Evolutionary conservation across 78 protist genomes (phyloP).

Genomic region (Dictyostelium firmibasis): DNA sequence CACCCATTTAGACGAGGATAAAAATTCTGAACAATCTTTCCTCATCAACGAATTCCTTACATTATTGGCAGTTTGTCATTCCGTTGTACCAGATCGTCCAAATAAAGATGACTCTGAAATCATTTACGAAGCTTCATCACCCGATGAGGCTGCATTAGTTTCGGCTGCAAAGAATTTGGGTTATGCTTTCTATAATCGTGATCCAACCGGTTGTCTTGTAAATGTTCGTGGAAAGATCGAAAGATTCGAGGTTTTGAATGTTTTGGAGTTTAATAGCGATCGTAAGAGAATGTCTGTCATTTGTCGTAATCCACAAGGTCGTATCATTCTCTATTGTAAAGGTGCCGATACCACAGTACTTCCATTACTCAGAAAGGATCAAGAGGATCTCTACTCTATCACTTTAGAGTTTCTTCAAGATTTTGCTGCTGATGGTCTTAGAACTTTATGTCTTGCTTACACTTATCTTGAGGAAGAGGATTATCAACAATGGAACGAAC

Average conservation of each 20-base stretch:
- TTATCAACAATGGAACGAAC: conserved; percentile 56
- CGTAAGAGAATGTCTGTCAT: conserved; percentile 96
- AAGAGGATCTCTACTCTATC: conserved; percentile 13
- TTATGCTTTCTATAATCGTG: conserved; percentile 56
- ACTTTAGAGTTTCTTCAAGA: conserved; percentile 49
- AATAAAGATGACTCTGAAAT: conserved; percentile 55
- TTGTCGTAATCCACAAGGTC: conserved; percentile 78
- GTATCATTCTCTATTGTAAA: conserved; percentile 80
- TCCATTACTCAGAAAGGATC: conserved; percentile 35
- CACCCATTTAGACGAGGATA: conserved; percentile 45
- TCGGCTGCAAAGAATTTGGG: conserved; percentile 85
- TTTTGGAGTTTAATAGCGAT: conserved; percentile 89
- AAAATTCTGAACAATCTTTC: conserved; percentile 23
- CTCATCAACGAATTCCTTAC: conserved; percentile 73
- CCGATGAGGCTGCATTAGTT: conserved; percentile 91
- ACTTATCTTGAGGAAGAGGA: conserved; percentile 70
- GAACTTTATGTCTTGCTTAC: conserved; percentile 89
- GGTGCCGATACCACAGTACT: conserved; percentile 91
- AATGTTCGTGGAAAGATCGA: conserved; percentile 35
- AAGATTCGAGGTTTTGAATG: conserved; percentile 78
- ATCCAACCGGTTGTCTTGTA: conserved; percentile 38
- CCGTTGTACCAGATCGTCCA: conserved; percentile 88
- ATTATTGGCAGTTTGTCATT: conserved; percentile 85
- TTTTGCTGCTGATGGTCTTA: conserved; percentile 87
- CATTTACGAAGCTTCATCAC: conserved; percentile 68